Base-by-base conservation (phyloP, 306 rosid genomes). In the Crataegus laevigata region DNA sequence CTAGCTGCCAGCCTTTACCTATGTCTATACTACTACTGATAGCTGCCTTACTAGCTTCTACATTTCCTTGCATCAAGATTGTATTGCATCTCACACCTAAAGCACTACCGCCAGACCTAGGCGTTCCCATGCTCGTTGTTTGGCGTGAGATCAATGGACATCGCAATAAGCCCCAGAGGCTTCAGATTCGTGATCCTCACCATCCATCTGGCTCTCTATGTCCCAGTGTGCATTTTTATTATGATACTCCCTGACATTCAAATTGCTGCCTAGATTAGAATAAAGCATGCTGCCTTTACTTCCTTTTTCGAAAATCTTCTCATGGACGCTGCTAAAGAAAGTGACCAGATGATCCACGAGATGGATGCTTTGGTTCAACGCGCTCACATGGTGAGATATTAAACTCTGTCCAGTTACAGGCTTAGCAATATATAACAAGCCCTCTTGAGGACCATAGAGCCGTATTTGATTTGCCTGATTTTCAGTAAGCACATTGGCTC, bases 1-100 rank as follows among this genome's bases (percentile, higher is more conserved):
- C 78, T 59, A 81, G 63, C 71, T 66, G 77, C 84, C 81, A 81
- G 1, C 81, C 84, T 6, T 77, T 81, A n/a, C 81, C 84, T 25
- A 71, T 68, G 29, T 73, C 70, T 32, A 69, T 65, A 43, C 80
- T 51, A 26, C 78, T 73, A 13, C 40, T 18, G 17, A 62, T 22
- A 47, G 54, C 9, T 43, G 66, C 59, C 18, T 79, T 75, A 68
- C 32, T 57, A 18, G 60, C 67, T 62, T 63, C 42, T 29, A 30
- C 51, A 72, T 58, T 72, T 15, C 74, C 75, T 68, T 77, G 68
- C 55, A 40, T 18, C 8, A 73, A 29, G 28, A 32, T 36, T 22
- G 58, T 58, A 21, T 14, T 67, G 29, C 75, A 32, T 68, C 78
- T 79, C 3, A 59, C 25, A 11, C 55, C 68, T 50, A 73, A 66